Evolutionary conservation across 192 early-diverging fungal species (phyloP).

Genomic region (Rhizoclosmatium globosum): DNA sequence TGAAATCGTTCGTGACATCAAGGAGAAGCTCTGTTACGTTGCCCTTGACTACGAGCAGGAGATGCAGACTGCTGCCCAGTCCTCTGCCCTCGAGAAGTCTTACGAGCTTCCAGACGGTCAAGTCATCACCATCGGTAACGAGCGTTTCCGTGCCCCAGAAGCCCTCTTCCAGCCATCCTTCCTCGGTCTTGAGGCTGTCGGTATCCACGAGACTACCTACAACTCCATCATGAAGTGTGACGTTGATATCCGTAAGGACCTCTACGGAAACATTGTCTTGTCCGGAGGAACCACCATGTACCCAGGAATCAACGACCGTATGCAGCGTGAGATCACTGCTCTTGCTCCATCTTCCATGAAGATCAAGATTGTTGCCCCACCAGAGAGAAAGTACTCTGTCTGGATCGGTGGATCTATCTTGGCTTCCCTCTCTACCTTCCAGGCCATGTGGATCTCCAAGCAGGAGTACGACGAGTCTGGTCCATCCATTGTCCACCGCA

Average conservation of each 20-base stretch:
- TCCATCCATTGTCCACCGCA: conserved; percentile 97
- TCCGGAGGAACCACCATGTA: conserved; percentile 99
- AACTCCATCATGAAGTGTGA: conserved; percentile 98
- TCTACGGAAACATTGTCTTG: conserved; percentile 96
- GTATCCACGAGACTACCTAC: conserved; percentile 98
- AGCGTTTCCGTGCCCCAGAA: conserved; percentile 98
- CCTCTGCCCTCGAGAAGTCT: conserved; percentile 94
- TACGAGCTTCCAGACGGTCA: conserved; percentile 99
- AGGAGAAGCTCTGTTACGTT: conserved; percentile 99
- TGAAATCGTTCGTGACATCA: conserved; percentile 99
- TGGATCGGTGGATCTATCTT: conserved; percentile 99
- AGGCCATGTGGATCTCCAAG: conserved; percentile 99
- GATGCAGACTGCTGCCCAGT: conserved; percentile 92
- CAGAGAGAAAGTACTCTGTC: conserved; percentile 99
- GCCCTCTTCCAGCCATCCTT: conserved; percentile 97
- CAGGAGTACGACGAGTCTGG: conserved; percentile 99
- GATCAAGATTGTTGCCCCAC: conserved; percentile 98
- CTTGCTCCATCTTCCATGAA: conserved; percentile 95
- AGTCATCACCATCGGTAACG: conserved; percentile 97
- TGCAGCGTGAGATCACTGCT: conserved; percentile 97
- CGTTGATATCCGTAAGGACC: conserved; percentile 94
- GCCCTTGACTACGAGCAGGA: conserved; percentile 98
- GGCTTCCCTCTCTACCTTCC: conserved; percentile 97
- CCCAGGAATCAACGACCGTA: conserved; percentile 95
- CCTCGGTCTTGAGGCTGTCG: conserved; percentile 87